Percentiles rank a stretch among this genome's conserved stretches.
phyloP scores from a whole-genome alignment of 495 filamentous ascomycete genomes.

The Penicillium waksmanii region DNA sequence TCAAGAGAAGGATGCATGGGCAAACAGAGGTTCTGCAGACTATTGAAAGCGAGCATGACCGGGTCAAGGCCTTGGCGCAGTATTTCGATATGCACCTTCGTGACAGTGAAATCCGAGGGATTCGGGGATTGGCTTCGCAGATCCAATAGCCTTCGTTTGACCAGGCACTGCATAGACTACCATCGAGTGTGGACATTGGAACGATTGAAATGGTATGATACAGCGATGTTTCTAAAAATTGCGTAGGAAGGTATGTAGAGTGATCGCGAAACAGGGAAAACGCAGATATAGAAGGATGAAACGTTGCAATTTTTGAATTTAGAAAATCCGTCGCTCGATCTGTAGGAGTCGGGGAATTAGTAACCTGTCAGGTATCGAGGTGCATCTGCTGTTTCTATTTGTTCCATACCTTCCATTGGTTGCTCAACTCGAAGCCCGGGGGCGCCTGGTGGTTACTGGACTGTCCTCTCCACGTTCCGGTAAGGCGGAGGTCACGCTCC shows the following conservation, averaged over 20 bases:
- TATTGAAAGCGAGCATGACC: constrained; percentile 54
- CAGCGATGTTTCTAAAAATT: constrained; percentile 29
- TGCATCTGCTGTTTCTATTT: background rate
- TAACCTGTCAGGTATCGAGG: background rate
- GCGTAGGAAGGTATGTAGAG: constrained; percentile 35
- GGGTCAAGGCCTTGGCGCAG: constrained; percentile 55
- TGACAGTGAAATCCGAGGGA: constrained; percentile 52
- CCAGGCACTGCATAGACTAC: constrained; percentile 9
- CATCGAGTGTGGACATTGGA: background rate
- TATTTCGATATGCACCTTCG: constrained; percentile 60
- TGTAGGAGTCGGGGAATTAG: constrained; percentile 25
- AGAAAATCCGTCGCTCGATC: constrained; percentile 50
- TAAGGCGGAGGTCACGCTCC: constrained; percentile 90
- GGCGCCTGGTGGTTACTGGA: constrained; percentile 79
- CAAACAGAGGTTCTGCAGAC: constrained; percentile 53
- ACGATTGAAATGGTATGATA: constrained; percentile 28
- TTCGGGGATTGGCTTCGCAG: constrained; percentile 53
- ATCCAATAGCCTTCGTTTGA: constrained; percentile 32
- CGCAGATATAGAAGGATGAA: constrained; percentile 30
- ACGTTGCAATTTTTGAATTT: constrained; percentile 32
- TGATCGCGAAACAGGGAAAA: constrained; percentile 22
- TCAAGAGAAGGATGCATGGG: constrained; percentile 60
- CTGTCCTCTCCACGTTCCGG: constrained; percentile 83
- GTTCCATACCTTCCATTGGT: constrained; percentile 82
- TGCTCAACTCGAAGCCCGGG: constrained; percentile 88